Conservation (phyloP, 192 early-diverging fungal genomes). For the Spinellus fusiger region DNA sequence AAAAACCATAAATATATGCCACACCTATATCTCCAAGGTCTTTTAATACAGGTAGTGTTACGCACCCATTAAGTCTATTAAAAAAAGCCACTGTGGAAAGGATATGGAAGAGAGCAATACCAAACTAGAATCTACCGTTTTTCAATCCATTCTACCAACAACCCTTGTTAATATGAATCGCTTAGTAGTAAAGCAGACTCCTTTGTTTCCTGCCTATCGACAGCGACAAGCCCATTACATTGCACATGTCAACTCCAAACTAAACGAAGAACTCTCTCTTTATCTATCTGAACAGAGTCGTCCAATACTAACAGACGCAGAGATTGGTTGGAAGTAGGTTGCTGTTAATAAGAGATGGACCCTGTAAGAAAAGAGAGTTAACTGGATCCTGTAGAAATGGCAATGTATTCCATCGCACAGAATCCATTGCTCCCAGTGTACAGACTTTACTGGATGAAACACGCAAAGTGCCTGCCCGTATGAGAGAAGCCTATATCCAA, state of each 20-base stretch:
- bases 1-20: conserved; percentile 47
- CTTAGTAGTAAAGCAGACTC: conserved; percentile 40
- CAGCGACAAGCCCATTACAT: conserved; percentile 21
- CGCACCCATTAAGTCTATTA: not conserved
- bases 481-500: conserved; percentile 44
- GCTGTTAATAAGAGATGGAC: not conserved
- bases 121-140: conserved; percentile 30
- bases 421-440: conserved; percentile 36
- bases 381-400: conserved; percentile 28
- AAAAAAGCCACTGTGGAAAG: conserved; percentile 16
- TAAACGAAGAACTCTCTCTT: conserved; percentile 20
- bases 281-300: not conserved
- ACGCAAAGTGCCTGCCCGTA: conserved; percentile 32
- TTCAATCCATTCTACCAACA: conserved; percentile 42
- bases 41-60: conserved; percentile 31
- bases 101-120: conserved; percentile 27
- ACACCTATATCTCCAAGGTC: conserved; percentile 43
- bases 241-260: conserved; percentile 11
- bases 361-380: not conserved
- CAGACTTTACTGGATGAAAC: conserved; percentile 37
- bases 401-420: conserved; percentile 28
- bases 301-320: conserved; percentile 4
- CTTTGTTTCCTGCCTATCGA: conserved; percentile 34
- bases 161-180: conserved; percentile 41
- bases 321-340: not conserved